phyloP scores from a whole-genome alignment of 345 rosid genomes.

The Barbarea vulgaris region DNA sequence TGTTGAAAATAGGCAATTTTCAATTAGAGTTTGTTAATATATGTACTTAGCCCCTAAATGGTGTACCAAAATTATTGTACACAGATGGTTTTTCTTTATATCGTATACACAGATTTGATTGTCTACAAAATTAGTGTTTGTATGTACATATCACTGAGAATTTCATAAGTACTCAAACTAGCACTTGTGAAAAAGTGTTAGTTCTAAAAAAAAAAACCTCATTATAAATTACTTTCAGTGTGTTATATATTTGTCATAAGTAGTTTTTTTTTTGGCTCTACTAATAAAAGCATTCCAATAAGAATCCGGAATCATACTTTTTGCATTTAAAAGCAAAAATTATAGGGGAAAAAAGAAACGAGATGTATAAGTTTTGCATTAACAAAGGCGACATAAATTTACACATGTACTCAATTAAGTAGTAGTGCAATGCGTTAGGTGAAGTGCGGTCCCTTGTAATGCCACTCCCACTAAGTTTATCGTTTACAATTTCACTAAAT shows the following conservation, averaged over 20 bases:
- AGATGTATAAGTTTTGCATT: conserved; percentile 1
- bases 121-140: no score
- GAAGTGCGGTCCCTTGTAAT: conserved; percentile 34
- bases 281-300: neutral
- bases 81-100: no score
- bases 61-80: no score
- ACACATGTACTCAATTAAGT: conserved; percentile 20
- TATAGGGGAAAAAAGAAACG: neutral
- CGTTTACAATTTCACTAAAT: conserved; percentile 18
- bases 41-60: neutral
- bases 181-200: no score
- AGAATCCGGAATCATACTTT: conserved; percentile 3
- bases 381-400: conserved; percentile 7
- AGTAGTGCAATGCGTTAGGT: conserved; percentile 36
- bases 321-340: neutral
- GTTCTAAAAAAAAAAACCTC: no score
- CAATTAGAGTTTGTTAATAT: neutral
- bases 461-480: conserved; percentile 41
- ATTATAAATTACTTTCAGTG: neutral
- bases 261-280: neutral
- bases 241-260: neutral
- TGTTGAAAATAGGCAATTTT: neutral
- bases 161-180: no score
- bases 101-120: no score
- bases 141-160: no score